These are phyloP conservation scores for Curvularia lunata DNA, from an alignment of 2,329 filamentous ascomycete genomes.

Conservation along the genomic window DNA sequence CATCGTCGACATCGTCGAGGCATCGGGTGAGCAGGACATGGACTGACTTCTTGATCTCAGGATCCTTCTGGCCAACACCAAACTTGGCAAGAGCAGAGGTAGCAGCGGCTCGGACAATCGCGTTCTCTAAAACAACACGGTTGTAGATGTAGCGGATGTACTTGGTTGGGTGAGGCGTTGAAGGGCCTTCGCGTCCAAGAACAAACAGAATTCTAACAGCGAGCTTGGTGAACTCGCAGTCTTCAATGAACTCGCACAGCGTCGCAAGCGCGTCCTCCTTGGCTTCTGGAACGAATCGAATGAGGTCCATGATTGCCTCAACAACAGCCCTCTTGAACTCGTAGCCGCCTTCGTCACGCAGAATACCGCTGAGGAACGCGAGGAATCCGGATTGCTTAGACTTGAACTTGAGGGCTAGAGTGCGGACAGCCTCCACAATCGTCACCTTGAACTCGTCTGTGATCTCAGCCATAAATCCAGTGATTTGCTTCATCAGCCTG, in stretches of 20 bases:
- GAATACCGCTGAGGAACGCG: slow-evolving; percentile 93
- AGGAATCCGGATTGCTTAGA: slow-evolving; percentile 98
- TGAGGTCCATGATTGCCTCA: slow-evolving; percentile 98
- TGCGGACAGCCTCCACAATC: slow-evolving; percentile 98
- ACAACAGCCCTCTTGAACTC: slow-evolving; percentile 98
- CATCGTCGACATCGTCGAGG: slow-evolving; percentile 95
- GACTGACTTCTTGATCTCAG: slow-evolving; percentile 95
- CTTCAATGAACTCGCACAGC: slow-evolving; percentile 98
- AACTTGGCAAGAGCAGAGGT: slow-evolving; percentile 97
- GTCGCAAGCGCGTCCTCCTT: slow-evolving; percentile 85
- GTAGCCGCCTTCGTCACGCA: slow-evolving; percentile 95
- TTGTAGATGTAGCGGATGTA: slow-evolving; percentile 99
- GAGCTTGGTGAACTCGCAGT: slow-evolving; percentile 98
- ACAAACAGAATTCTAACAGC: slow-evolving; percentile 94
- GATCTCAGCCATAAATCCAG: slow-evolving; percentile 97
- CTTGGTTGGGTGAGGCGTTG: slow-evolving; percentile 94
- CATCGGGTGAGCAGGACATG: slow-evolving; percentile 90
- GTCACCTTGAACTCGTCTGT: slow-evolving; percentile 99
- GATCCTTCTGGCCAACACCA: slow-evolving; percentile 91
- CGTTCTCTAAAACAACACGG: slow-evolving; percentile 94
- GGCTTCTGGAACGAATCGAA: slow-evolving; percentile 95
- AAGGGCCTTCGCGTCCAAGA: slow-evolving; percentile 91
- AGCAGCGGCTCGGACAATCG: slow-evolving; percentile 90
- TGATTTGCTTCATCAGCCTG: slow-evolving; percentile 97
- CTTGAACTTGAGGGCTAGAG: slow-evolving; percentile 95